A percentile compares a stretch with the other conserved stretches of the same genome.
Evolutionary conservation across 371 early-diverging fungal species (phyloP).

Genomic region (Phascolomyces articulosus): DNA sequence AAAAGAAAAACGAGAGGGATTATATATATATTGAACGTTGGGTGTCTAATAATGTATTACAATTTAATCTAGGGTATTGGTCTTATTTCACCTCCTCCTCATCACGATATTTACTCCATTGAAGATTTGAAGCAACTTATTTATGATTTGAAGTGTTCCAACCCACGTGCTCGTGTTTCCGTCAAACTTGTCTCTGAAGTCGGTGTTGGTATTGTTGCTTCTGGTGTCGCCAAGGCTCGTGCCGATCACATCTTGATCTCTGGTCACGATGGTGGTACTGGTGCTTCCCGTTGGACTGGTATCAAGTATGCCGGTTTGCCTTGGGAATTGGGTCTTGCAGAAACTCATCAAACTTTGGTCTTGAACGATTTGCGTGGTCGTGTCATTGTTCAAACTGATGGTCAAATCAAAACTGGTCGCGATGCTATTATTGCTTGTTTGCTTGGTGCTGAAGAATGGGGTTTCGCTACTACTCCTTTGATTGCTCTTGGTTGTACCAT

Average conservation of each 20-base stretch:
- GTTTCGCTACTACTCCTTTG: slow-evolving; percentile 96
- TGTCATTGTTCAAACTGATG: slow-evolving; percentile 96
- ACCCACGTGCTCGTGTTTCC: slow-evolving; percentile 88
- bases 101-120: slow-evolving; percentile 97
- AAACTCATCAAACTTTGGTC: slow-evolving; percentile 96
- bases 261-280: slow-evolving; percentile 98
- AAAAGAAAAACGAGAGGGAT: neutral
- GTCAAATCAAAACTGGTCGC: slow-evolving; percentile 96
- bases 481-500: slow-evolving; percentile 96
- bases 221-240: slow-evolving; percentile 97
- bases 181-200: slow-evolving; percentile 97
- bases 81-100: slow-evolving; percentile 95
- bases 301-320: slow-evolving; percentile 98
- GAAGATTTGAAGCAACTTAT: slow-evolving; percentile 98
- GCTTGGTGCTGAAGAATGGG: slow-evolving; percentile 98
- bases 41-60: neutral
- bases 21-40: neutral
- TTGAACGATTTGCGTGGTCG: slow-evolving; percentile 95
- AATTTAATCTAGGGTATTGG: slow-evolving; percentile 72
- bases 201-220: slow-evolving; percentile 95
- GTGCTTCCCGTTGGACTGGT: slow-evolving; percentile 97
- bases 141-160: slow-evolving; percentile 94
- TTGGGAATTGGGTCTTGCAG: slow-evolving; percentile 98
- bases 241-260: slow-evolving; percentile 97
- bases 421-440: slow-evolving; percentile 96